phyloP scores from a whole-genome alignment of 495 filamentous ascomycete genomes.

The Platismatia glauca region DNA sequence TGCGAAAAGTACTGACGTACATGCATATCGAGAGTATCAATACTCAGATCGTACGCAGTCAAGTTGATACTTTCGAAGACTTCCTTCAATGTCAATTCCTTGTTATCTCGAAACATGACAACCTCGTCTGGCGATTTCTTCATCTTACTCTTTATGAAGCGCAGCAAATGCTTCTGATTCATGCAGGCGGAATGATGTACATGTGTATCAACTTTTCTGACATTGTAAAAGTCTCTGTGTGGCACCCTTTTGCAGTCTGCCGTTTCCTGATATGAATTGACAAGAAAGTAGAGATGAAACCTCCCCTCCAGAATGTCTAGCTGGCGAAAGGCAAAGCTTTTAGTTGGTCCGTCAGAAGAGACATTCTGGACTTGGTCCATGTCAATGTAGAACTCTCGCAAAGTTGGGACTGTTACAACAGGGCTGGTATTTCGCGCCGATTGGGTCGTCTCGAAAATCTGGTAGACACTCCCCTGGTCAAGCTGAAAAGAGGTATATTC shows the following conservation, averaged over 20 bases:
- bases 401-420: constrained; percentile 70
- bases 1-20: constrained; percentile 39
- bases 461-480: constrained; percentile 79
- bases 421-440: constrained; percentile 55
- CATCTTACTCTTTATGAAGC: constrained; percentile 99
- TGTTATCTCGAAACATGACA: constrained; percentile 87
- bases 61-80: constrained; percentile 97
- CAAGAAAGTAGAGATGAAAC: constrained; percentile 82
- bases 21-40: constrained; percentile 98
- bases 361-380: constrained; percentile 75
- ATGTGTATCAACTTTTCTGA: constrained; percentile 96
- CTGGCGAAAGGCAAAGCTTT: constrained; percentile 91
- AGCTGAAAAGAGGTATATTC: constrained; percentile 61
- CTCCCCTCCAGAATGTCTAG: constrained; percentile 93
- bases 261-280: constrained; percentile 96
- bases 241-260: constrained; percentile 96
- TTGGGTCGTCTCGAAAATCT: constrained; percentile 63
- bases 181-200: constrained; percentile 99
- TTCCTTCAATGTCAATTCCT: constrained; percentile 79
- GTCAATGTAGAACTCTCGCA: constrained; percentile 92
- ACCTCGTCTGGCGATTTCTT: constrained; percentile 93
- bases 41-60: constrained; percentile 94
- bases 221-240: constrained; percentile 97
- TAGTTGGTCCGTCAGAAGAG: constrained; percentile 89
- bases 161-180: constrained; percentile 97